Evolutionary conservation across 257 asterid species (phyloP), one percentile per base, ranked within the genome.

Genomic region (Verbascum thapsus): DNA sequence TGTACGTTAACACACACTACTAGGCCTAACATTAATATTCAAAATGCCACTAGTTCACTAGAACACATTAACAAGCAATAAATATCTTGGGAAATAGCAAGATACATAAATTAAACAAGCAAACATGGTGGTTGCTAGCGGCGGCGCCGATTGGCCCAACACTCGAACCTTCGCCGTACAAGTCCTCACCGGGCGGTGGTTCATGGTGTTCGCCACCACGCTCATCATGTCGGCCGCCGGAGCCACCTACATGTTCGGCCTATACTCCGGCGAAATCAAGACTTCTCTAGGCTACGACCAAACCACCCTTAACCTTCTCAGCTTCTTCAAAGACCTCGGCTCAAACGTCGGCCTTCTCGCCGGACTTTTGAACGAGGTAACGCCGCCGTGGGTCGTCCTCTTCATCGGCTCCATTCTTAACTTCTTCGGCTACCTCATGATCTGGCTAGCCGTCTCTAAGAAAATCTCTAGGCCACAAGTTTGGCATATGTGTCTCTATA

Each of bases 311-410:
- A 86, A 78, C 68, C 72, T 84, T n/a, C 84, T 88, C 39, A 84
- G 95, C 60, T 86, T 85, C 73, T 88, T 84, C 85, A 88, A 88
- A 34, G 96, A 88, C 67, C 61, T 84, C 23, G 95, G 96, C 0
- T 52, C 86, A 39, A 88, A 85, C 74, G 91, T 88, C 9, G 96
- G 96, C 15, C 43, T 85, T 54, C 76, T 86, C 16, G 52, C 95
- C 22, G 96, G 96, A 6, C 53, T 88, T 0, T 78, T 88, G 80
- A 84, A 80, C 72, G 96, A 88, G 80, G 89, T 88, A 12, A 83
- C 92, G 6, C 96, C 96, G 6, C 92, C 95, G 4, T 88, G 96
- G 96, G 86, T 86, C 3, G 96, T 88, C 10, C 92, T 88, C 11
- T 75, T 82, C 37, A 80, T 88, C 9, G 96, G 96, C 1, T 82